phyloP scores from a whole-genome alignment of 306 rosid genomes.

The Ormosia semicastrata region DNA sequence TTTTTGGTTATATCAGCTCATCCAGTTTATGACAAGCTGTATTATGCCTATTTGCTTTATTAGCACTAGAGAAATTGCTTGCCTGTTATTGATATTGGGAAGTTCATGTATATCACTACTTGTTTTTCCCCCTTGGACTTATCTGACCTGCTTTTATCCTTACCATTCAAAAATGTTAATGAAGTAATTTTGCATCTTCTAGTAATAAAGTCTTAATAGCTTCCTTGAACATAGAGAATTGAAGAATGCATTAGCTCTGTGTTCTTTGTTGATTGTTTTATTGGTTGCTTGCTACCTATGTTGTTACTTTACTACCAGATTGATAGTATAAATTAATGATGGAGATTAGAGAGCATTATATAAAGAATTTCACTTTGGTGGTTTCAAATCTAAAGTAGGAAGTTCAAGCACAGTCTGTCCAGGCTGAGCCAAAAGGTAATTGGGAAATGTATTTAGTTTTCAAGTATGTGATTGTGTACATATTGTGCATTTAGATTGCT shows the following conservation, averaged over 20 bases:
- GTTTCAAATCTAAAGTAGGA: constrained; percentile 54
- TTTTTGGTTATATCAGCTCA: not conserved
- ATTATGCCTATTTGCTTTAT: not conserved
- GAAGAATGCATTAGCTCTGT: not conserved
- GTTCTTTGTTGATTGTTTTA: constrained; percentile 19
- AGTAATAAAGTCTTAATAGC: not conserved
- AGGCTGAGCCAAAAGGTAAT: constrained; percentile 61
- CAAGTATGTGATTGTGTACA: not conserved
- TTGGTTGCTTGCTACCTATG: constrained; percentile 11
- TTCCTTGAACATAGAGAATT: not conserved
- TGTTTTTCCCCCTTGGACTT: not conserved
- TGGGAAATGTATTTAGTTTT: not conserved
- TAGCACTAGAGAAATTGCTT: not conserved
- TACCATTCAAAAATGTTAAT: not conserved
- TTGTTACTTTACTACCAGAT: constrained; percentile 10
- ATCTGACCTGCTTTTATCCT: not conserved
- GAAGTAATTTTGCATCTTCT: not conserved
- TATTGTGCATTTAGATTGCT: constrained; percentile 6
- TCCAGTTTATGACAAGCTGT: not conserved
- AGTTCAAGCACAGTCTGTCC: constrained; percentile 35
- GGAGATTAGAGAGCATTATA: not conserved
- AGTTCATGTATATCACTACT: not conserved
- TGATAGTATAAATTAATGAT: constrained; percentile 3
- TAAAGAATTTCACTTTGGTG: constrained; percentile 21
- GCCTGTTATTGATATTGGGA: not conserved